Evolutionary conservation across 768 basidiomycete species (phyloP).

Genomic region (Austroboletus festivus): DNA sequence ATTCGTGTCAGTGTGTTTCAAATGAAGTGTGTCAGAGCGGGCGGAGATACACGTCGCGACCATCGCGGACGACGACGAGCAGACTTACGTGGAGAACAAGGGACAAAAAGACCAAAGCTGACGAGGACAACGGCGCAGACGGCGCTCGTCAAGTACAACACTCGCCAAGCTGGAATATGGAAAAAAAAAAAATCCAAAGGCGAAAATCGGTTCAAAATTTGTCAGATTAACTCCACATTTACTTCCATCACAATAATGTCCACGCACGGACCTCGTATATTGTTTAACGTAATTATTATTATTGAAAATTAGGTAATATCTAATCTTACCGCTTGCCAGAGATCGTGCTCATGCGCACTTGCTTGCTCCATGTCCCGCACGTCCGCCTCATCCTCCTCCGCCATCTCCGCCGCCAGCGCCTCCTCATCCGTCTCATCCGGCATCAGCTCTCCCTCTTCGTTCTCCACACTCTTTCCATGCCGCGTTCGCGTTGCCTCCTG

Average conservation of each 20-base stretch:
- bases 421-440: constrained; percentile 37
- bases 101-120: constrained; percentile 2
- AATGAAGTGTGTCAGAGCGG: neutral
- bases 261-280: constrained; percentile 31
- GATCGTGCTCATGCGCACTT: constrained; percentile 35
- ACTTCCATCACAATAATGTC: constrained; percentile 21
- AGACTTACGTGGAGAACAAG: constrained; percentile 27
- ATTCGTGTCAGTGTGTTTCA: neutral
- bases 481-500: constrained; percentile 16
- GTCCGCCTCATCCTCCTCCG: constrained; percentile 44
- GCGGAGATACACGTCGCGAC: neutral
- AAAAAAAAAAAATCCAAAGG: constrained; percentile 21
- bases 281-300: constrained; percentile 15
- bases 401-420: constrained; percentile 36
- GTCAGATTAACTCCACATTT: constrained; percentile 13
- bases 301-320: constrained; percentile 5
- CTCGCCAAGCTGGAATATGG: constrained; percentile 21
- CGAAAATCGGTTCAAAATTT: constrained; percentile 13
- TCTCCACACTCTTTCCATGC: constrained; percentile 17
- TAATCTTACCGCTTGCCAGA: constrained; percentile 35
- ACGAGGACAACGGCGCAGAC: constrained; percentile 13
- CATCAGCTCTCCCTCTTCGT: constrained; percentile 26
- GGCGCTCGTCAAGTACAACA: constrained; percentile 19
- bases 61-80: neutral
- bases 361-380: constrained; percentile 32